Percentiles rank a stretch among this genome's conserved stretches.
Evolutionary conservation across 768 basidiomycete genomes (phyloP).

Genomic region (Russula sp.): DNA sequence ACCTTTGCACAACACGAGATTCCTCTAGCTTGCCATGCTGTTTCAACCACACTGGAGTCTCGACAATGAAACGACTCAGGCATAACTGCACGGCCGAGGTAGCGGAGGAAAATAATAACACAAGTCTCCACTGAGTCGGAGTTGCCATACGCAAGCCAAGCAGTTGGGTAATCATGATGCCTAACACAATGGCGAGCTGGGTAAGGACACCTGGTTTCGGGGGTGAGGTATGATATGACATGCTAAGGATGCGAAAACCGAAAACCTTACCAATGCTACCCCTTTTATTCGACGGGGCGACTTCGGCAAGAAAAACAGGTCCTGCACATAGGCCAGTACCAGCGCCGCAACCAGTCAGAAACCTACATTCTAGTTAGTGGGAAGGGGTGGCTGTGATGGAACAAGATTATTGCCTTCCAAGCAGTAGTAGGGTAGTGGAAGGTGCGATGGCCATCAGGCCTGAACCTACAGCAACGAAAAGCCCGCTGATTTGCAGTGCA

Average conservation of each 20-base stretch:
- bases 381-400: not conserved
- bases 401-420: constrained; percentile 53
- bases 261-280: constrained; percentile 58
- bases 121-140: constrained; percentile 62
- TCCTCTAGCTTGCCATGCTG: constrained; percentile 43
- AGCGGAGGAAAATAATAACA: constrained; percentile 53
- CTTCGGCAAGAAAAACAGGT: constrained; percentile 80
- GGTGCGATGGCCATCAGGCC: constrained; percentile 58
- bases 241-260: not conserved
- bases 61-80: constrained; percentile 46
- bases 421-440: constrained; percentile 44
- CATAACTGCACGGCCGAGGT: constrained; percentile 54
- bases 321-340: constrained; percentile 72
- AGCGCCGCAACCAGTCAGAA: constrained; percentile 61
- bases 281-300: constrained; percentile 69
- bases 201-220: constrained; percentile 57
- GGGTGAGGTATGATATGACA: not conserved
- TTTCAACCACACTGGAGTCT: constrained; percentile 65
- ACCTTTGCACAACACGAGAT: constrained; percentile 37
- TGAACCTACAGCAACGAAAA: constrained; percentile 50
- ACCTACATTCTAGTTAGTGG: constrained; percentile 31
- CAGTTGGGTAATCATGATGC: constrained; percentile 79
- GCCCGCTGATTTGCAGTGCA: constrained; percentile 52
- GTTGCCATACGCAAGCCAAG: constrained; percentile 67
- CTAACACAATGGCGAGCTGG: constrained; percentile 76